Conservation (phyloP, 2,329 filamentous ascomycete species). For the Sclerotinia minor region DNA sequence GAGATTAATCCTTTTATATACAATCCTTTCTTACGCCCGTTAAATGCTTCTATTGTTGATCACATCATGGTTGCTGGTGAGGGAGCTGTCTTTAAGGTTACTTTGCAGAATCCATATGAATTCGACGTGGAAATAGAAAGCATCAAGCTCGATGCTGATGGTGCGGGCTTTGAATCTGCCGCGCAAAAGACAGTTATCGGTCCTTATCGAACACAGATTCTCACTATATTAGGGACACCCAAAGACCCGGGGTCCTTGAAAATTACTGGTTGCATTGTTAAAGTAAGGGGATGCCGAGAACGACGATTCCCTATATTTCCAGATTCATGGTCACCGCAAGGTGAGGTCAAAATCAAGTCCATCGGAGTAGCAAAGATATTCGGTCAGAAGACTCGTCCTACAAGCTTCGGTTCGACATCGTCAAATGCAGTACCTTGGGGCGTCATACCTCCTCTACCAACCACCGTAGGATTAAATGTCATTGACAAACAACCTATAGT, state of each 20-base stretch:
- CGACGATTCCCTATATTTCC: constrained; percentile 82
- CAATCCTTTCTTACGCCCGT: constrained; percentile 80
- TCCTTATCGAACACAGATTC: constrained; percentile 78
- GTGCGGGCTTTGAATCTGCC: constrained; percentile 68
- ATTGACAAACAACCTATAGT: constrained; percentile 79
- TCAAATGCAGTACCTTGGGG: constrained; percentile 39
- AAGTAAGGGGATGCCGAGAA: constrained; percentile 78
- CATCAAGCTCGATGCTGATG: constrained; percentile 72
- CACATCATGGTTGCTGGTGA: constrained; percentile 78
- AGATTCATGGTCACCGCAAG: constrained; percentile 70
- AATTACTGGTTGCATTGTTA: constrained; percentile 76
- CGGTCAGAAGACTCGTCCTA: constrained; percentile 38
- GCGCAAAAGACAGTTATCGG: constrained; percentile 69
- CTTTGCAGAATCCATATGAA: constrained; percentile 91
- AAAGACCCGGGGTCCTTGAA: constrained; percentile 66
- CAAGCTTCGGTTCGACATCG: constrained; percentile 39
- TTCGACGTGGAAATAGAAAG: constrained; percentile 88
- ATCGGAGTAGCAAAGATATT: constrained; percentile 60
- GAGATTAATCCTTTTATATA: constrained; percentile 84
- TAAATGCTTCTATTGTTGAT: constrained; percentile 59
- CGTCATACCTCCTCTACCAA: constrained; percentile 43
- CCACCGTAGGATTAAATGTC: constrained; percentile 66
- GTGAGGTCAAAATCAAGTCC: constrained; percentile 72
- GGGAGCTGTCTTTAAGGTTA: constrained; percentile 73
- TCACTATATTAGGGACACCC: constrained; percentile 70